Percentiles rank a stretch among this genome's conserved stretches.
These are phyloP conservation scores for Plantago major DNA, from an alignment of 257 asterid species.

Conservation along the genomic window DNA sequence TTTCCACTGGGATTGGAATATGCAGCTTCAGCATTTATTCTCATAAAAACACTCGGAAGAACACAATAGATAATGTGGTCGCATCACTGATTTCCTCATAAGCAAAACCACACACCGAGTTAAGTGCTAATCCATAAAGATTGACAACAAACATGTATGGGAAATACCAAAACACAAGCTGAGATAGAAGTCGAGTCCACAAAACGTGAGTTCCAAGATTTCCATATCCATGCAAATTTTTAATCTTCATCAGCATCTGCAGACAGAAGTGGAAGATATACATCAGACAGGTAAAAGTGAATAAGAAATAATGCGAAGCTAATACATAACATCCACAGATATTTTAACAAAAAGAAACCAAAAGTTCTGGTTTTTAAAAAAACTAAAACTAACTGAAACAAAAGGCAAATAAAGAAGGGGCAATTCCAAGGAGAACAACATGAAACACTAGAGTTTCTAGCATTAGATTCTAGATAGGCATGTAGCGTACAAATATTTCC, in stretches of 20 bases:
- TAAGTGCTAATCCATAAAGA: constrained; percentile 6
- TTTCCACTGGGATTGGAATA: constrained; percentile 7
- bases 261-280: constrained; percentile 17
- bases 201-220: constrained; percentile 10
- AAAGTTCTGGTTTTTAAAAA: not conserved
- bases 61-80: constrained; percentile 16
- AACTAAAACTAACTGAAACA: not conserved
- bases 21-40: constrained; percentile 24
- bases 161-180: constrained; percentile 21
- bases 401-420: not conserved
- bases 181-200: constrained; percentile 13
- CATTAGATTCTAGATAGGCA: not conserved
- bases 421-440: not conserved
- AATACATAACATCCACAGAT: not conserved
- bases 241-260: constrained; percentile 76
- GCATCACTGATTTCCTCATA: constrained; percentile 17
- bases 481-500: no score
- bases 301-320: not conserved
- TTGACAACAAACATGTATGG: constrained; percentile 20
- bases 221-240: constrained; percentile 12
- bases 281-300: not conserved
- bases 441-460: not conserved
- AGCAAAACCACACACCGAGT: constrained; percentile 11
- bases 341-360: not conserved
- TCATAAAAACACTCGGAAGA: constrained; percentile 19